These are phyloP conservation scores for Thraustochytrium striatum DNA, from an alignment of 352 stramenopile genomes.

Conservation along the genomic window DNA sequence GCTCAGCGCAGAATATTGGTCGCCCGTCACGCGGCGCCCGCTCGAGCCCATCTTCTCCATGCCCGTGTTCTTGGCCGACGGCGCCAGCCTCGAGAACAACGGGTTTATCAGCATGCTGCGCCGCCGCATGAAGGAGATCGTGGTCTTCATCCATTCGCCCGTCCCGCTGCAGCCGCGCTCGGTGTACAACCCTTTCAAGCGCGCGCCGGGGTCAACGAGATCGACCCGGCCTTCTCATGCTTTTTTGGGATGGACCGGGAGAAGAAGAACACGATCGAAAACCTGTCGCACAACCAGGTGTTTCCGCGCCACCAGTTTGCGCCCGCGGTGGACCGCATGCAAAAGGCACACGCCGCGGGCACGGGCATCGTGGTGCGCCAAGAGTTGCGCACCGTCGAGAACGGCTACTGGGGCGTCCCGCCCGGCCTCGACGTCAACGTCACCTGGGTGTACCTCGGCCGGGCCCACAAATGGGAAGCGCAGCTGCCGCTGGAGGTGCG, in stretches of 20 bases:
- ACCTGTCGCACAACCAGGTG: slow-evolving; percentile 46
- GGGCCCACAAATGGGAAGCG: slow-evolving; percentile 18
- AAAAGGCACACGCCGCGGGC: background rate
- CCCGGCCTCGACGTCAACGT: slow-evolving; percentile 33
- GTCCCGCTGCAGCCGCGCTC: background rate
- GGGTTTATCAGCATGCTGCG: slow-evolving; percentile 30
- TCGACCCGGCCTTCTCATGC: slow-evolving; percentile 19
- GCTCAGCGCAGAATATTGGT: slow-evolving; percentile 41
- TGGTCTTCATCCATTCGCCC: slow-evolving; percentile 44
- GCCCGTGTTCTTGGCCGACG: slow-evolving; percentile 20
- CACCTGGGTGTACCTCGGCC: slow-evolving; percentile 41
- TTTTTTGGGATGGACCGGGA: slow-evolving; percentile 42
- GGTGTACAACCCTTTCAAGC: slow-evolving; percentile 14
- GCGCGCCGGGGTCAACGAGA: background rate
- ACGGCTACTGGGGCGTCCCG: slow-evolving; percentile 32
- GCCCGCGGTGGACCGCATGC: slow-evolving; percentile 17
- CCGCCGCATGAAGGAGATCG: slow-evolving; percentile 22
- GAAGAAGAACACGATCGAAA: slow-evolving; percentile 3
- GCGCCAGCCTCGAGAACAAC: slow-evolving; percentile 41
- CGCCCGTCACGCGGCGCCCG: background rate
- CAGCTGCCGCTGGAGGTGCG: slow-evolving; percentile 1
- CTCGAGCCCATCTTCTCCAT: background rate
- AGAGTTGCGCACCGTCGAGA: slow-evolving; percentile 28
- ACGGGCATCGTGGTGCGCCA: slow-evolving; percentile 41
- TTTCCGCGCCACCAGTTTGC: slow-evolving; percentile 34